Base-by-base conservation (phyloP, 192 early-diverging fungal genomes). In the Cetraspora pellucida region DNA sequence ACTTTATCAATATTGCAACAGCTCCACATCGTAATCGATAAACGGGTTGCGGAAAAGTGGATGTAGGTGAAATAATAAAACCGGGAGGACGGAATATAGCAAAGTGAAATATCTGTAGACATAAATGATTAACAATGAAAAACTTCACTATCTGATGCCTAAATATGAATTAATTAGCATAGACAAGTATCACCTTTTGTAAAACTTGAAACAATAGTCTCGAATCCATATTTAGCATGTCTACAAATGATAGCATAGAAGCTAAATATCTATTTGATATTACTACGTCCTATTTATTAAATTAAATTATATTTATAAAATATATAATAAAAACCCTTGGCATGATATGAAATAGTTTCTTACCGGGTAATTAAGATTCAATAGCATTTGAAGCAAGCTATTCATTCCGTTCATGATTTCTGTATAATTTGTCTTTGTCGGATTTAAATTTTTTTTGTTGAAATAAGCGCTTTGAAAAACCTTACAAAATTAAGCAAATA, bases 341-440 rank as follows among this genome's bases (percentile, higher is more conserved):
- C 16, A 54, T 54, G 10, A 10, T 10, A 52, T 10, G 5, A 52
- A 49, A 17, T 52, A 52, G 19, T 52, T 25, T 1, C 45, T 47
- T 68, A 68, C 66, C 16, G 21, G 17, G 47, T 68, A 47, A n/a
- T 49, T 14, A 47, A 68, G 44, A 25, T 47, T 30, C 13, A 68
- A 47, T 11, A 68, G 23, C 43, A 68, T 68, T 13, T 68, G 43
- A 19, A 68, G 25, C 25, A 68, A 68, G 46, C 23, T 68, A 16
- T 47, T 68, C 66, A 68, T 25, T 47, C 14, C 66, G 47, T 49
- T 46, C 6, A 68, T 16, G 21, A 68, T 68, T 47, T 68, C 21
- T 1, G 16, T 11, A 23, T 27, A 11, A 21, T 25, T 10, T 59
- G 10, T 25, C 21, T 59, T 21, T 59, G n/a, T 8, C 6, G 21